Conservation (phyloP, 176 grass and related monocot species). For the Avena sativa region DNA sequence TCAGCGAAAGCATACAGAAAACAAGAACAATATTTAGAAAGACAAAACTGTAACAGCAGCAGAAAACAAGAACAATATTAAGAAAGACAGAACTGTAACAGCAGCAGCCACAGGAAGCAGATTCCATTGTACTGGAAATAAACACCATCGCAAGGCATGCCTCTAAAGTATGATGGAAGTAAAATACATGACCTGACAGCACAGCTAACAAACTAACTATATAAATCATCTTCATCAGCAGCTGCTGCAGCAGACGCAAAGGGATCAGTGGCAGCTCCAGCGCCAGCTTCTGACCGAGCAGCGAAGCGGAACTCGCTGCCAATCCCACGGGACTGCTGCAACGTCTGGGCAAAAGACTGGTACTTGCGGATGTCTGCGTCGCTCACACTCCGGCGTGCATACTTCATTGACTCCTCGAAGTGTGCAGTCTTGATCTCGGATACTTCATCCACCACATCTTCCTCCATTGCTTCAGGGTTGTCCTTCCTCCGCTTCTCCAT, state of each 20-base stretch:
- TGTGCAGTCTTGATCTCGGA: slow-evolving; percentile 78
- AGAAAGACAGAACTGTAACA: background rate
- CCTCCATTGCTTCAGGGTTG: slow-evolving; percentile 88
- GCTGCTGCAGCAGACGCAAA: slow-evolving; percentile 27
- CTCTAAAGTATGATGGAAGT: slow-evolving; percentile 19
- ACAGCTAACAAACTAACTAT: too few species aligned
- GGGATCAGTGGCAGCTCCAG: background rate
- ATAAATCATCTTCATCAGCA: slow-evolving; percentile 64
- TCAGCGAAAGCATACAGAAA: too few species aligned
- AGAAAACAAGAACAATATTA: background rate
- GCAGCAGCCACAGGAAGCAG: background rate
- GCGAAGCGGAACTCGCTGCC: slow-evolving; percentile 87
- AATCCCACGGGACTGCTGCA: slow-evolving; percentile 81
- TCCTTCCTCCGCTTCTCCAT: slow-evolving; percentile 69
- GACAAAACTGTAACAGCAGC: too few species aligned
- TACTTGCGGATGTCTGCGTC: slow-evolving; percentile 88
- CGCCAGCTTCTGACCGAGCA: slow-evolving; percentile 37
- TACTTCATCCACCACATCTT: slow-evolving; percentile 73
- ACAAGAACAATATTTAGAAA: too few species aligned
- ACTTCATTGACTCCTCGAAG: slow-evolving; percentile 96
- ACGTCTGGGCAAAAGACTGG: slow-evolving; percentile 85
- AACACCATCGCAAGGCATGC: slow-evolving; percentile 42
- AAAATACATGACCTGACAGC: too few species aligned
- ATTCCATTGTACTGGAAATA: slow-evolving; percentile 39
- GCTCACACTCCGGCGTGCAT: slow-evolving; percentile 76